phyloP scores from a whole-genome alignment of 345 rosid genomes.

The Gossypium raimondii region DNA sequence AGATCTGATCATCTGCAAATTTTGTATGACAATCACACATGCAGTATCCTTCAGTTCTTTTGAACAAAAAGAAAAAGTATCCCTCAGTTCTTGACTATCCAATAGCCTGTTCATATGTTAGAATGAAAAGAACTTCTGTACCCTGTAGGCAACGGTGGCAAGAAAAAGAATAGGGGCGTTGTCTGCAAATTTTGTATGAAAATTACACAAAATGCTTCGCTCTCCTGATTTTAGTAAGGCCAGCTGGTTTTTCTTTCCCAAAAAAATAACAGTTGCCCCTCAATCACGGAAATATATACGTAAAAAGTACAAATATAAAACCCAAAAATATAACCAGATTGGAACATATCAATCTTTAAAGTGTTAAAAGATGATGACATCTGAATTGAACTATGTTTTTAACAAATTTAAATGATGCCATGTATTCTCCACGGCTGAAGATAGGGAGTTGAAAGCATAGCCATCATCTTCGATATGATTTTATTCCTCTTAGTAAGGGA shows the following conservation, averaged over 20 bases:
- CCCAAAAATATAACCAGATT: background rate
- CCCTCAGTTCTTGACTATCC: background rate
- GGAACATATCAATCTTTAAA: background rate
- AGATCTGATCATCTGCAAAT: background rate
- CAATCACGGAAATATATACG: background rate
- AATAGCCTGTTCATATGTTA: background rate
- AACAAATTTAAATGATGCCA: background rate
- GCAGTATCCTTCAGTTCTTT: background rate
- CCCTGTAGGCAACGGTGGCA: background rate
- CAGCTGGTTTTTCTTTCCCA: too few relatives aligned
- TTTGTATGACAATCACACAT: background rate
- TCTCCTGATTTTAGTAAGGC: too few relatives aligned
- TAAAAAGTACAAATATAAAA: background rate
- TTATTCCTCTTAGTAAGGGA: constrained; percentile 9
- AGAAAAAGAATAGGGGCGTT: too few relatives aligned
- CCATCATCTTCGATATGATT: background rate
- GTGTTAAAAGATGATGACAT: too few relatives aligned
- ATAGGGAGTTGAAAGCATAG: background rate
- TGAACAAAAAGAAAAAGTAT: too few relatives aligned
- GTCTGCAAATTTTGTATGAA: too few relatives aligned
- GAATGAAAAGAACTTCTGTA: background rate
- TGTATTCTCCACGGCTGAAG: background rate
- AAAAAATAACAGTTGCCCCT: background rate
- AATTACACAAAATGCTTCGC: too few relatives aligned
- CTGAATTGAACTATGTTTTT: background rate